Evolutionary conservation across 108 stramenopile genomes (phyloP), one percentile per base, ranked within the genome.

Genomic region (Mediolabrus comicus): DNA sequence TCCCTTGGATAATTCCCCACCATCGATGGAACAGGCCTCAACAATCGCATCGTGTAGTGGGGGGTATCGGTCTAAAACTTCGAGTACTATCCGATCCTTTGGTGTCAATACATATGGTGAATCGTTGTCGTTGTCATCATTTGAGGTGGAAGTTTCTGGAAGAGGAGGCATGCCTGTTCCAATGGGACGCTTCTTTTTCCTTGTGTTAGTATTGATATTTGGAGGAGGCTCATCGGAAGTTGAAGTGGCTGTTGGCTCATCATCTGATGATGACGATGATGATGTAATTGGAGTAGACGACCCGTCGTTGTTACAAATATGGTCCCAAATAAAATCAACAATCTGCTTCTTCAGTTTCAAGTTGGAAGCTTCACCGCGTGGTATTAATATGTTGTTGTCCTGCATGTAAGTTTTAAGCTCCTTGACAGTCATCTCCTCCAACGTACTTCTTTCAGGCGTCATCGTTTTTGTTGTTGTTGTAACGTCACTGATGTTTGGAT

Each of bases 361-460:
- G 28, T 61, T 70, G 5, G 83, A 77, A 7, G 84, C 34, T 9
- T 82, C 38, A 12, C 85, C 85, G 38, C 79, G 59, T 67, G 29
- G 24, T 67, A 35, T 29, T 27, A 75, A 59, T 10, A 67, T 54
- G 14, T 57, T 43, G 17, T 74, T 75, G 11, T 80, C 79, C 13
- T 85, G 75, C 25, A 90, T 69, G 19, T 79, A 34, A 14, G 78
- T 41, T 51, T 72, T 75, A 24, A 92, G 74, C 22, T 92, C 83
- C 39, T 83, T 86, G 7, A 92, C 83, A 9, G 86, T 92, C 85
- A 92, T 78, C 30, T 80, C 74, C 17, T 89, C 65, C 13, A 88
- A 58, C 30, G 16, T 69, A 49, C 46, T 75, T 51, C 39, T 9
- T n/a, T 39, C 6, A 11, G 36, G 60, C 16, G 60, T 17, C n/a